Base-by-base conservation (phyloP, 1,139 yeast genomes). In the Geotrichum restrictum region DNA sequence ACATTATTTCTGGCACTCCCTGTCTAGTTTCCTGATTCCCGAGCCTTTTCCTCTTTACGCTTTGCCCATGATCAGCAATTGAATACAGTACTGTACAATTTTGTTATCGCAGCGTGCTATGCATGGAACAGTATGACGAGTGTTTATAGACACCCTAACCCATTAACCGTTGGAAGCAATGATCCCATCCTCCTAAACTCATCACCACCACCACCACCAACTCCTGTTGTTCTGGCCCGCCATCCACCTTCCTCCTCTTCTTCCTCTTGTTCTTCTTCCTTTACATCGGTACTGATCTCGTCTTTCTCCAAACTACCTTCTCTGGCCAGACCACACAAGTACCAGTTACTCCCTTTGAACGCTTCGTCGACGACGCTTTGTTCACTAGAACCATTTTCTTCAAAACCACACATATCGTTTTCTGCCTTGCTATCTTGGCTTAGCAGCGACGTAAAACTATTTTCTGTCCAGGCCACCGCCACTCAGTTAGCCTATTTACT, bases 151-250 rank as follows among this genome's bases (percentile, higher is more conserved):
- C 29, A 36, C 39, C 47, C 21, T 29, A 11, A 19, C 22, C 16
- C 33, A n/a, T n/a, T n/a, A n/a, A n/a, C n/a, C n/a, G n/a, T n/a
- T n/a, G n/a, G 18, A 33, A n/a, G 29, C 33, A 31, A 11, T 22
- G 8, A 24, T 24, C 8, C 29, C 29, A 24, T 8, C 8, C 29
- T 24, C 8, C 29, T 8, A 24, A 24, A 13, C 27, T 18, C 48
- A 44, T n/a, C 48, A 32, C 32, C 42, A 45, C 24, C 43, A 45
- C 24, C 19, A 45, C 24, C 43, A 45, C 6, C 48, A 4, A 33
- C 40, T 32, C 21, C 37, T 16, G 5, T 19, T 38, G 18, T 27
- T 22, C 31, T n/a, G 13, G 18, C 19, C 40, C 29, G 31, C 19
- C 37, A 13, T 36, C n/a, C 29, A 22, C 21, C 24, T 22, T 33